Evolutionary conservation across 2,329 filamentous ascomycete species (phyloP).

Genomic region (Cadophora sp.): DNA sequence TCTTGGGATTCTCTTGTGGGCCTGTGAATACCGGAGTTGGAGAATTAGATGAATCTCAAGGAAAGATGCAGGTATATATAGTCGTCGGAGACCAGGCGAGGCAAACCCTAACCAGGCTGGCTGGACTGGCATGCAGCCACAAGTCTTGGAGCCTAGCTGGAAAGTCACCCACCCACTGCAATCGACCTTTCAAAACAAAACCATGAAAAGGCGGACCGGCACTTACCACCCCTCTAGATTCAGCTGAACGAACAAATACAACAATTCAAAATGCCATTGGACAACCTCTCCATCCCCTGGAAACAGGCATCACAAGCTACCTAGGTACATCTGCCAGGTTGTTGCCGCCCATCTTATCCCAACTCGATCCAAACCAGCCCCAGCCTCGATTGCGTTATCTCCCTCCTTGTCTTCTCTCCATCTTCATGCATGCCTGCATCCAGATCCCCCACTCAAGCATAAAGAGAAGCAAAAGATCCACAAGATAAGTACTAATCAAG

Average conservation of each 20-base stretch:
- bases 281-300: neutral
- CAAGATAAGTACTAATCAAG: neutral
- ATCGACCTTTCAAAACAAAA: neutral
- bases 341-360: neutral
- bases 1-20: neutral
- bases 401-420: neutral
- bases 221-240: neutral
- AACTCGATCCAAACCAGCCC: neutral
- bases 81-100: neutral
- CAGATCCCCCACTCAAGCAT: neutral
- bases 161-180: neutral
- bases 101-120: neutral
- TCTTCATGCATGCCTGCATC: neutral
- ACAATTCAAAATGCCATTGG: neutral
- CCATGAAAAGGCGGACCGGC: neutral
- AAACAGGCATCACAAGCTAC: neutral
- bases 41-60: neutral
- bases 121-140: conserved; percentile 8
- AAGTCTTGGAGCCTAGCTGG: conserved; percentile 12
- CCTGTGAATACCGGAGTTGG: neutral
- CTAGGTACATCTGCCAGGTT: neutral
- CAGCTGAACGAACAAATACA: neutral
- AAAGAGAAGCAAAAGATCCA: neutral
- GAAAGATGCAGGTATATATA: conserved; percentile 7
- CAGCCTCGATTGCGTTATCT: conserved; percentile 7